Evolutionary conservation across 495 filamentous ascomycete genomes (phyloP).

Genomic region (Hypoxylon crocopeplum): DNA sequence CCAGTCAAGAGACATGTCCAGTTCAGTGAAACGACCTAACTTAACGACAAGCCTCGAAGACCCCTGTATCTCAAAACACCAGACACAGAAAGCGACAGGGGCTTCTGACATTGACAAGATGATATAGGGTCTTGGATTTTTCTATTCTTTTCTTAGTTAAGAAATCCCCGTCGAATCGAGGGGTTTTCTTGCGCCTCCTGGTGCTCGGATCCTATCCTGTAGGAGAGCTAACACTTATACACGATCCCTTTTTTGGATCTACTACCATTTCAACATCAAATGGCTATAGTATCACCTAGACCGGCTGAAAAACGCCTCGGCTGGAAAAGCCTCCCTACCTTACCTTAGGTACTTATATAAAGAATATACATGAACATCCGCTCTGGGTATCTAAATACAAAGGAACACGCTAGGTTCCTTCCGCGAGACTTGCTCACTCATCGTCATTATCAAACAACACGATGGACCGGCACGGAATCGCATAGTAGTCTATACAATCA

Average conservation of each 20-base stretch:
- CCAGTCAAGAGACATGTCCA: too few species aligned
- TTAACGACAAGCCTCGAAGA: too few species aligned
- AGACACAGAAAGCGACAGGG: too few species aligned
- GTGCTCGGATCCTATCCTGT: conserved; percentile 18
- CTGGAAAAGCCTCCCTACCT: neutral
- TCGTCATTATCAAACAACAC: neutral
- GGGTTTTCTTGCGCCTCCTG: neutral
- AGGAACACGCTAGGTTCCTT: neutral
- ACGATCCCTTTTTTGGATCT: neutral
- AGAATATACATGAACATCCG: conserved; percentile 11
- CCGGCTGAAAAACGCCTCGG: conserved; percentile 1
- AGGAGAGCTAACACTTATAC: conserved; percentile 6
- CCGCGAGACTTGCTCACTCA: conserved; percentile 6
- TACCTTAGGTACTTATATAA: neutral
- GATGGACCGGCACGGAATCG: neutral
- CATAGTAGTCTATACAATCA: conserved; percentile 6
- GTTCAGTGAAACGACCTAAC: too few species aligned
- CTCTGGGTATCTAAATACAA: conserved; percentile 27
- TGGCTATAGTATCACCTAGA: neutral
- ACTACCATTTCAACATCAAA: neutral
- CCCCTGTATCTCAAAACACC: too few species aligned
- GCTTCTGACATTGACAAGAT: too few species aligned
- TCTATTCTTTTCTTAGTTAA: neutral
- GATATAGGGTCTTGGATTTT: neutral
- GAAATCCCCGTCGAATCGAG: neutral